phyloP scores from a whole-genome alignment of 495 filamentous ascomycete genomes.

The Hypoxylon intermedium region DNA sequence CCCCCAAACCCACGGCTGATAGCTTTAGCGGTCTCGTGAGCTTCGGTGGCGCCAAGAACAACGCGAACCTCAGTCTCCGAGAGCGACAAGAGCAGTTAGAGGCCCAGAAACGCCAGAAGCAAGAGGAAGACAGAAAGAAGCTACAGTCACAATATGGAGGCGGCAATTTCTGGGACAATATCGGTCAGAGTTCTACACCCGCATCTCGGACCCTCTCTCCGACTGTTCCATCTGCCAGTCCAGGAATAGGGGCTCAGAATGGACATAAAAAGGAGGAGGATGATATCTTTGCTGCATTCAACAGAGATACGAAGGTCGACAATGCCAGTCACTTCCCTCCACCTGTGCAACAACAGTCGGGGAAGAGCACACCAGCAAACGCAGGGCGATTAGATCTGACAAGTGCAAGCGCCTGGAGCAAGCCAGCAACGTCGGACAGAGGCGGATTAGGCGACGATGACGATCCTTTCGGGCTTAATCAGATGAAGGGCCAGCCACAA shows the following conservation, averaged over 20 bases:
- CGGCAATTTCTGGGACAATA: slow-evolving; percentile 74
- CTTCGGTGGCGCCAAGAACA: slow-evolving; percentile 70
- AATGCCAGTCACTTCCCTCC: slow-evolving; percentile 67
- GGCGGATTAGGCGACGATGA: slow-evolving; percentile 60
- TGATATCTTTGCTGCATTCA: slow-evolving; percentile 69
- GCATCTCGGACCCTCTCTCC: slow-evolving; percentile 49
- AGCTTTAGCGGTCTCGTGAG: slow-evolving; percentile 90
- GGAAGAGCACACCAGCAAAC: slow-evolving; percentile 38
- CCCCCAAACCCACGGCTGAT: slow-evolving; percentile 71
- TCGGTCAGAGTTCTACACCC: slow-evolving; percentile 48
- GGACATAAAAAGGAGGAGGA: slow-evolving; percentile 55
- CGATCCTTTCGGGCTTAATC: slow-evolving; percentile 87
- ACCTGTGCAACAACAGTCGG: slow-evolving; percentile 42
- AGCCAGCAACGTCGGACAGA: slow-evolving; percentile 23
- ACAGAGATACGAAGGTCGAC: slow-evolving; percentile 64
- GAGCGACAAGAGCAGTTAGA: slow-evolving; percentile 85
- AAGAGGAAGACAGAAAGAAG: slow-evolving; percentile 71
- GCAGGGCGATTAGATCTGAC: slow-evolving; percentile 34
- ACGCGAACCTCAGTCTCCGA: slow-evolving; percentile 76
- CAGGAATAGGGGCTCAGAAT: slow-evolving; percentile 37
- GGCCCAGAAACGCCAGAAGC: slow-evolving; percentile 77
- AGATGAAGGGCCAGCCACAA: slow-evolving; percentile 55
- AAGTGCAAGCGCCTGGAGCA: slow-evolving; percentile 41
- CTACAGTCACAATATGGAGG: slow-evolving; percentile 78
- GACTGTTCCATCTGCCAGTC: slow-evolving; percentile 26